Evolutionary conservation across 768 basidiomycete genomes (phyloP).

Genomic region (Pleurotus platypus): DNA sequence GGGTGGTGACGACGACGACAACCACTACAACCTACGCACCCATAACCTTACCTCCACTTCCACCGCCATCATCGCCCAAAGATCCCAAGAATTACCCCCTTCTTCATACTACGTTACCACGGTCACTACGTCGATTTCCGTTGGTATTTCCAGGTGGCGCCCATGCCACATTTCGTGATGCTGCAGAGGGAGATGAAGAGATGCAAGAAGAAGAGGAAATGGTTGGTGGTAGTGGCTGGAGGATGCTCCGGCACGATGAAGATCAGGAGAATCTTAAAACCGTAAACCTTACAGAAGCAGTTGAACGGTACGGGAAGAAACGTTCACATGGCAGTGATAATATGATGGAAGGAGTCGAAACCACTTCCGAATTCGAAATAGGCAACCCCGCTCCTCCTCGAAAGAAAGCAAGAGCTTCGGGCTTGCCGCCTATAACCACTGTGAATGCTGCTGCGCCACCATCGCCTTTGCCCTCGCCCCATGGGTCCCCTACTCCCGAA

Average conservation of each 20-base stretch:
- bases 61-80: conserved; percentile 66
- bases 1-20: conserved; percentile 88
- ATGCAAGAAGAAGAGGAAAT: conserved; percentile 72
- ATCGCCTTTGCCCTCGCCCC: conserved; percentile 81
- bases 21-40: conserved; percentile 89
- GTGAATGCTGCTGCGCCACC: conserved; percentile 75
- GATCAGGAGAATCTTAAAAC: conserved; percentile 41
- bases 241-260: conserved; percentile 68
- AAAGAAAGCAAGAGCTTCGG: conserved; percentile 71
- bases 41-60: conserved; percentile 75
- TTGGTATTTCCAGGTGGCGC: conserved; percentile 79
- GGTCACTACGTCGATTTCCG: conserved; percentile 69
- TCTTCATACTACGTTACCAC: conserved; percentile 69
- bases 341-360: conserved; percentile 44
- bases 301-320: conserved; percentile 86
- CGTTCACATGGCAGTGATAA: conserved; percentile 62
- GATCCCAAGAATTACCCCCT: conserved; percentile 81
- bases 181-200: conserved; percentile 56
- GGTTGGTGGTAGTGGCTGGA: conserved; percentile 69
- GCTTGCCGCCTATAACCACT: conserved; percentile 57
- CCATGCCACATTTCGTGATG: conserved; percentile 77
- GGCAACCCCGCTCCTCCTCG: conserved; percentile 59
- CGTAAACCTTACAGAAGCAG: conserved; percentile 72
- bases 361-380: conserved; percentile 34
- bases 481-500: conserved; percentile 77